Base-by-base conservation (phyloP, 2,329 filamentous ascomycete species). In the Phyllosticta citriasiana region DNA sequence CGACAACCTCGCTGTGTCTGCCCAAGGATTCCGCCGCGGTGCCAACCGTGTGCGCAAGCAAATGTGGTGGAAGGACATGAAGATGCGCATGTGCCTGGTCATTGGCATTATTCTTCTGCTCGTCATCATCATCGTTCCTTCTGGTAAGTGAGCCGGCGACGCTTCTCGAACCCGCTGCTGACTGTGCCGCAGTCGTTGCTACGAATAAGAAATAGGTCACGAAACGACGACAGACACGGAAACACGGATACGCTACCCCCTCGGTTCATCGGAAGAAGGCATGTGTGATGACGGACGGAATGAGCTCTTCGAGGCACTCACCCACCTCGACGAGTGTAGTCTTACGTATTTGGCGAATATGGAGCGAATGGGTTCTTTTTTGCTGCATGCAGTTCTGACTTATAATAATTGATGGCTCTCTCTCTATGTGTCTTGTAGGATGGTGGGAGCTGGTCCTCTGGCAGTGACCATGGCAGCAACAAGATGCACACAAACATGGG, bases 1-100 rank as follows among this genome's bases (percentile, higher is more conserved):
- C 66, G 78, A 97, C 79, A 95, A 96, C 78, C 83, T 99, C 67
- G 92, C 92, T 63, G 85, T 88, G 65, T 96, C 92, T 40, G 93
- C 94, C 63, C 91, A 96, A 76, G 91, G 91, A 65, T 99, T 99
- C 84, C 90, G 92, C 71, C 88, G 92, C 67, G 93, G 94, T 66
- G 94, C 95, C 77, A 99, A 97, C 82, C 83, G 91, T 70, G 93
- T 99, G 69, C 87, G 94, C 76, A 80, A 80, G 77, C 87, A 96
- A 78, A 97, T 97, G 93, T 97, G 93, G 93, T 97, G 92, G 93
- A 97, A 97, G 84, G 93, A 97, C 73, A 96, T 97, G 91, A 97
- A 97, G 86, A 99, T 99, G 94, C 87, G 94, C 76, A 94, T 97
- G 82, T 97, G 93, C 79, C 81, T 99, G 69, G 88, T 96, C 73